Conservation (phyloP, 2,329 filamentous ascomycete genomes). For the Diaporthe destruens region DNA sequence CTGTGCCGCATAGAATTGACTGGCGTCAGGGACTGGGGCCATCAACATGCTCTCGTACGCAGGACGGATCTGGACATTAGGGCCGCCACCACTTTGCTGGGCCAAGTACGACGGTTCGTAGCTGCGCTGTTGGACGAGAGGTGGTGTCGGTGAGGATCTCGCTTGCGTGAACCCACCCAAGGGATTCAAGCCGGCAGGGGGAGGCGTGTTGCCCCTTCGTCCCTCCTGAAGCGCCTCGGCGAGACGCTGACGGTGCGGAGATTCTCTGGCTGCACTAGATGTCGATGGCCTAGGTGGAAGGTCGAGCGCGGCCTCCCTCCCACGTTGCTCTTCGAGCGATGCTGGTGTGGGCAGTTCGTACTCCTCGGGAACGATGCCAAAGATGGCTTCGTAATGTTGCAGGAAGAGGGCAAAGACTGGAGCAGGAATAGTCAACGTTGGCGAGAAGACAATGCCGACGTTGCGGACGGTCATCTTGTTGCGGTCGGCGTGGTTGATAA, state of each 20-base stretch:
- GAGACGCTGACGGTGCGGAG: slow-evolving; percentile 65
- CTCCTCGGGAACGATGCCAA: slow-evolving; percentile 77
- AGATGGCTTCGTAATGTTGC: slow-evolving; percentile 89
- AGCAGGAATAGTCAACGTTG: slow-evolving; percentile 94
- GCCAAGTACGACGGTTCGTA: slow-evolving; percentile 60
- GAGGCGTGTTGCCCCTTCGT: slow-evolving; percentile 62
- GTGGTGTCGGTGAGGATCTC: slow-evolving; percentile 60
- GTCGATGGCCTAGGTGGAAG: slow-evolving; percentile 61
- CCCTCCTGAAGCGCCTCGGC: slow-evolving; percentile 55
- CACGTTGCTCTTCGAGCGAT: slow-evolving; percentile 50
- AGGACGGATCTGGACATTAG: slow-evolving; percentile 53
- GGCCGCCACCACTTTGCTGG: slow-evolving; percentile 50
- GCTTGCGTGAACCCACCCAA: slow-evolving; percentile 47
- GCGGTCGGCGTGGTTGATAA: slow-evolving; percentile 87
- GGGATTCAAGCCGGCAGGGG: slow-evolving; percentile 48
- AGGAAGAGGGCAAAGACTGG: slow-evolving; percentile 95
- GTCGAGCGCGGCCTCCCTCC: slow-evolving; percentile 41
- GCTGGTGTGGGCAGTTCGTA: slow-evolving; percentile 67
- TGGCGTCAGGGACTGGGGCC: slow-evolving; percentile 53
- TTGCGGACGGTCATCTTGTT: slow-evolving; percentile 99
- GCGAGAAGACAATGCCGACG: slow-evolving; percentile 97
- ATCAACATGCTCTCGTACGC: slow-evolving; percentile 60
- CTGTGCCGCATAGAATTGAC: slow-evolving; percentile 46
- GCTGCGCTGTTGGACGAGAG: slow-evolving; percentile 52
- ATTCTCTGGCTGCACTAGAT: slow-evolving; percentile 57